Percentiles rank a stretch among this genome's conserved stretches.
These are phyloP conservation scores for Lepidium africanum DNA, from an alignment of 345 rosid species.

Conservation along the genomic window DNA sequence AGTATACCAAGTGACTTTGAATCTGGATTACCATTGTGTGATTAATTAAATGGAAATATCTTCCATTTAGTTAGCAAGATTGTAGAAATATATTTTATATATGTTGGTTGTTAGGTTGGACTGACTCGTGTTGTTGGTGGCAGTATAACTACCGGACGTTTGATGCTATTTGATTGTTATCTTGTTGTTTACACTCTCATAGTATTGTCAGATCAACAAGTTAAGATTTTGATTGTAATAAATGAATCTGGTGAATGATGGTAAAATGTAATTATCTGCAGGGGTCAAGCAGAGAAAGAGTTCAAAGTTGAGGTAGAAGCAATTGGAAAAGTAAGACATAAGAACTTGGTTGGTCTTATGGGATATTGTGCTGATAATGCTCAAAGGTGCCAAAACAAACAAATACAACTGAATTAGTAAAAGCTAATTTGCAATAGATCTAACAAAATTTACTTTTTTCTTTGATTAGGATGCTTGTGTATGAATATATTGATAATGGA, in stretches of 20 bases:
- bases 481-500: constrained; percentile 85
- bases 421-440: neutral
- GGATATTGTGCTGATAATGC: constrained; percentile 86
- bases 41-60: neutral
- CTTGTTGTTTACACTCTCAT: neutral
- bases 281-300: constrained; percentile 98
- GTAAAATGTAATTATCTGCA: constrained; percentile 9
- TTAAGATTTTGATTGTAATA: neutral
- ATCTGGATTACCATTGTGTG: neutral
- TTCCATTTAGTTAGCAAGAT: constrained; percentile 19
- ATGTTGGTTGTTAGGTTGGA: constrained; percentile 15
- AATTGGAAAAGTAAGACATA: constrained; percentile 93
- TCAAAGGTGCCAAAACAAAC: constrained; percentile 48
- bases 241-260: neutral
- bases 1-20: neutral
- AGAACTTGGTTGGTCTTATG: constrained; percentile 85
- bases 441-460: neutral
- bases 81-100: neutral
- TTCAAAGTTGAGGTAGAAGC: constrained; percentile 95
- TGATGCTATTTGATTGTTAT: neutral
- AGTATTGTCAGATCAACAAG: neutral
- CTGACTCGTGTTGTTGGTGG: constrained; percentile 18
- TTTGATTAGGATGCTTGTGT: constrained; percentile 77
- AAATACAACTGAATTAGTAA: neutral
- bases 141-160: constrained; percentile 21